Base-by-base conservation (phyloP, 2,329 filamentous ascomycete genomes). In the Alternaria novae-zelandiae region DNA sequence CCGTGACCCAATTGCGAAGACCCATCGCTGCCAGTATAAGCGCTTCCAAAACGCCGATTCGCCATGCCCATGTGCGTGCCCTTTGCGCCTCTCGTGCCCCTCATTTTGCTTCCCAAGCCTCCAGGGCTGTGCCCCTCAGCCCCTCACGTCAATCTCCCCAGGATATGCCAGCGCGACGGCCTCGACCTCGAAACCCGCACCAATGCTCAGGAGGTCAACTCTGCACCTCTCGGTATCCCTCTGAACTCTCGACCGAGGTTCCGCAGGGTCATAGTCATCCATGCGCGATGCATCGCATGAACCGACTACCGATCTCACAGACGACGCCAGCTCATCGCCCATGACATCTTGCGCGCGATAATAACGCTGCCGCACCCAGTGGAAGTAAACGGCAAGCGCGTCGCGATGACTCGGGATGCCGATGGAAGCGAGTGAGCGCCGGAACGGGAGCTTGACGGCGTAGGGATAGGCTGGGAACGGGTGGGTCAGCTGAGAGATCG, bases 321-420 rank as follows among this genome's bases (percentile, higher is more conserved):
- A 59, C 11, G 46, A 13, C 5, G n/a, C 25, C 49, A 30, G 20
- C 8, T 50, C 43, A 21, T 30, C 47, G 2, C 21, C 28, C 60
- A 49, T 62, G 1, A 36, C 25, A 12, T 12, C 6, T 23, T 65
- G 49, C 4, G 46, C 20, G 17, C 43, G 59, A 26, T 64, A 70
- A 25, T 61, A 67, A 9, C 61, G 66, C 49, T 71, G 68, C 3
- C 64, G 64, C 36, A 57, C 36, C 73, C 70, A 75, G 63, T 58
- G 69, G 8, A 76, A 51, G 17, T 72, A 73, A 3, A 75, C 36
- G 10, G 72, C 69, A 28, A 76, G 65, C 15, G 68, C 61, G 25
- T 74, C 71, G 26, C 64, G 55, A 30, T 63, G 67, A 49, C 70
- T 60, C 9, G 71, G 71, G 50, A 75, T 67, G 53, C 73, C 70